These are phyloP conservation scores for Aspergillus brasiliensis DNA, from an alignment of 2,329 filamentous ascomycete species.

Conservation along the genomic window DNA sequence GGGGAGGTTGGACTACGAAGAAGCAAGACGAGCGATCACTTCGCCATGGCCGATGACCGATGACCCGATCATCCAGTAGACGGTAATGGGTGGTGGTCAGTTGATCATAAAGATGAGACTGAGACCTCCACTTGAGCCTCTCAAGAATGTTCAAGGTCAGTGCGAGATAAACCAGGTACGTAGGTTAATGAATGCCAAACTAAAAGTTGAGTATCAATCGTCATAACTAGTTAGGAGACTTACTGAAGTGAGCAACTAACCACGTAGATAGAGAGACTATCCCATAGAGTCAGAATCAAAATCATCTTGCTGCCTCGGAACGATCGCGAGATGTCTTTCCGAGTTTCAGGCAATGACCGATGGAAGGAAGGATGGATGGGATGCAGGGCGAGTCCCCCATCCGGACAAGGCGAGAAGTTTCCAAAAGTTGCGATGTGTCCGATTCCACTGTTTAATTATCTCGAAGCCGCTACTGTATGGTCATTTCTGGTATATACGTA, in stretches of 20 bases:
- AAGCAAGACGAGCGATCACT: not conserved
- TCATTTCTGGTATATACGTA: conserved; percentile 14
- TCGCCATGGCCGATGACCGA: conserved; percentile 8
- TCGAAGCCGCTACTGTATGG: conserved; percentile 21
- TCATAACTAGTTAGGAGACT: too few species aligned
- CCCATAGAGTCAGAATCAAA: too few species aligned
- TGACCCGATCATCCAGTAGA: conserved; percentile 13
- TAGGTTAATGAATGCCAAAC: too few species aligned
- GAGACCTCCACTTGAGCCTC: conserved; percentile 26
- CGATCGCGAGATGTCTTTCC: conserved; percentile 5
- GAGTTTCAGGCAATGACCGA: conserved; percentile 15
- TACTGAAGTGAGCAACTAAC: too few species aligned
- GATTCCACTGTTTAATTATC: conserved; percentile 6
- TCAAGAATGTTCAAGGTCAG: conserved; percentile 18
- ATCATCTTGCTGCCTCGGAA: not conserved
- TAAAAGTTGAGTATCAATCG: not conserved
- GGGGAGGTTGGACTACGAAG: not conserved
- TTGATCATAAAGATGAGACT: conserved; percentile 21
- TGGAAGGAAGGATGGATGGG: not conserved
- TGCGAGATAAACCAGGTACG: conserved; percentile 3
- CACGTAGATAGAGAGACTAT: too few species aligned
- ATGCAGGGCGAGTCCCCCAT: not conserved
- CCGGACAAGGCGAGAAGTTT: not conserved
- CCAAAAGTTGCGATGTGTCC: conserved; percentile 7
- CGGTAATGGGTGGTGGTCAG: conserved; percentile 27